These are phyloP conservation scores for Sporothrix globosa DNA, from an alignment of 2,329 filamentous ascomycete species.

Conservation along the genomic window DNA sequence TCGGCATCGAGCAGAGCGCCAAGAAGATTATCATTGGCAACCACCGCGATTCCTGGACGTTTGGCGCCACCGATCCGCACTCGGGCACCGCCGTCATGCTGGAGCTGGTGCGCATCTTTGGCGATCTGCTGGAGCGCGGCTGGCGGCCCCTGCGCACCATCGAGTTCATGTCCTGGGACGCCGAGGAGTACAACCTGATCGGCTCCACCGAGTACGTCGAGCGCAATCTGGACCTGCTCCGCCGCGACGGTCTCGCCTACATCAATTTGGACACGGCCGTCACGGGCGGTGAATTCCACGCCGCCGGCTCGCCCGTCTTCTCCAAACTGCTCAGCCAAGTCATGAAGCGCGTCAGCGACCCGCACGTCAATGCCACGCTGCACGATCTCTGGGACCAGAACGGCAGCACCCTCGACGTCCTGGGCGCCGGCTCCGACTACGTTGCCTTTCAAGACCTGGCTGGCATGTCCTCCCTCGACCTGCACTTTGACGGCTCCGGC, in stretches of 20 bases:
- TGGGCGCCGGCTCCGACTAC: constrained; percentile 79
- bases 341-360: constrained; percentile 74
- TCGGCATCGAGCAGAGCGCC: constrained; percentile 78
- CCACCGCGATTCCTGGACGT: constrained; percentile 90
- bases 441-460: constrained; percentile 90
- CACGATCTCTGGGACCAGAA: constrained; percentile 74
- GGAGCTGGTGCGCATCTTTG: constrained; percentile 84
- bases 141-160: constrained; percentile 95
- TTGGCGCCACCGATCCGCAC: constrained; percentile 83
- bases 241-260: constrained; percentile 78
- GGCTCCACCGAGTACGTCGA: constrained; percentile 96
- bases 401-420: constrained; percentile 63
- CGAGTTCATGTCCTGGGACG: constrained; percentile 97
- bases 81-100: constrained; percentile 89
- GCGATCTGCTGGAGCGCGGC: constrained; percentile 72
- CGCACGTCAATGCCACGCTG: constrained; percentile 70
- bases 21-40: constrained; percentile 90
- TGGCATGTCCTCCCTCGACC: constrained; percentile 83
- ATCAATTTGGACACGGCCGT: constrained; percentile 89
- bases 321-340: constrained; percentile 71
- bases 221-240: constrained; percentile 72
- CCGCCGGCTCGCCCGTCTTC: constrained; percentile 80
- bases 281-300: constrained; percentile 72
- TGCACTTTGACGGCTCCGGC: constrained; percentile 62
- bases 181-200: constrained; percentile 86